A percentile compares a stretch with the other conserved stretches of the same genome.
phyloP scores from a whole-genome alignment of 345 rosid genomes.

The Hibiscus mutabilis region DNA sequence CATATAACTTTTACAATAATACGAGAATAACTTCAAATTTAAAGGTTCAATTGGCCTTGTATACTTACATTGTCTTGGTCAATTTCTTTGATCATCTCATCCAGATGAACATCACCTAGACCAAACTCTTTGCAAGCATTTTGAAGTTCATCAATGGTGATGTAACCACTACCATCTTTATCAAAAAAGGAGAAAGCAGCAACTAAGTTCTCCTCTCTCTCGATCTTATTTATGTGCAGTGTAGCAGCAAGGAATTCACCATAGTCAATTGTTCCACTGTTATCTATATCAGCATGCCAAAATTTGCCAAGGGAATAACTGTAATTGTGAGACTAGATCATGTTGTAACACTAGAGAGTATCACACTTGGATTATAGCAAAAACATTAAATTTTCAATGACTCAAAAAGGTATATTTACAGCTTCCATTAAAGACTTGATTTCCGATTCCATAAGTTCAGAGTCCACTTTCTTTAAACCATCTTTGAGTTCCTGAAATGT shows the following conservation, averaged over 20 bases:
- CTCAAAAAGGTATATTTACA: constrained; percentile 28
- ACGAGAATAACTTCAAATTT: background rate
- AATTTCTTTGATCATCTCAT: constrained; percentile 79
- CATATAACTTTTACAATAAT: background rate
- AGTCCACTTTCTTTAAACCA: constrained; percentile 81
- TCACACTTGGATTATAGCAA: background rate
- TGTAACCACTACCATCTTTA: constrained; percentile 88
- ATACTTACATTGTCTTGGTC: constrained; percentile 87
- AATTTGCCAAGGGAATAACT: constrained; percentile 2
- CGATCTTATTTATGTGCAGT: constrained; percentile 82
- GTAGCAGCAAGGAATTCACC: constrained; percentile 98
- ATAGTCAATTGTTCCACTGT: constrained; percentile 81
- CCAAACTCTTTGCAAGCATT: constrained; percentile 94
- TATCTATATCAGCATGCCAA: constrained; percentile 89
- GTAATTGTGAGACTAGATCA: constrained; percentile 6
- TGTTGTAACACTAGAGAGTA: background rate
- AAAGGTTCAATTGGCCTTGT: background rate
- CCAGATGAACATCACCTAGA: constrained; percentile 68
- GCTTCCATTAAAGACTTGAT: constrained; percentile 92
- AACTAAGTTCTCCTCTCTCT: constrained; percentile 76
- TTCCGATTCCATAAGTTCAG: constrained; percentile 86
- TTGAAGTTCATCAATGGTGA: constrained; percentile 89
- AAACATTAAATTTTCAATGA: background rate
- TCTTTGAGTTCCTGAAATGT: constrained; percentile 87
- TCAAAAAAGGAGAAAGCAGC: constrained; percentile 90